These are phyloP conservation scores for Psilocybe subaeruginosa DNA, from an alignment of 768 basidiomycete species.

Conservation along the genomic window DNA sequence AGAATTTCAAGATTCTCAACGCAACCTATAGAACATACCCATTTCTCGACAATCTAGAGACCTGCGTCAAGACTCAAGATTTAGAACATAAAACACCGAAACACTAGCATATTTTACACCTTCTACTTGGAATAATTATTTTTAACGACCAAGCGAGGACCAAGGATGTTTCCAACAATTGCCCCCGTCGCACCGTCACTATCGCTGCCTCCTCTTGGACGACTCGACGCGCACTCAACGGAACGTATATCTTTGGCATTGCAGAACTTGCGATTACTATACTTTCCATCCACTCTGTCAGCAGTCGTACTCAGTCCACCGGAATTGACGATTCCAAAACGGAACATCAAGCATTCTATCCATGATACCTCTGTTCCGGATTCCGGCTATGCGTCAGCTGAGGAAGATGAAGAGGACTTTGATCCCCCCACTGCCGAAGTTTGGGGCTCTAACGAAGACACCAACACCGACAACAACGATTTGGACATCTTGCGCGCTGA, in stretches of 20 bases:
- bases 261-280: conserved; percentile 48
- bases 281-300: conserved; percentile 44
- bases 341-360: conserved; percentile 30
- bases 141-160: background rate
- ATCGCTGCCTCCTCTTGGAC: conserved; percentile 60
- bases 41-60: conserved; percentile 1
- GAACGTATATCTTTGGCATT: conserved; percentile 43
- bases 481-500: conserved; percentile 60
- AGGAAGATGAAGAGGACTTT: conserved; percentile 54
- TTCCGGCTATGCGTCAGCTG: conserved; percentile 80
- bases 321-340: conserved; percentile 30
- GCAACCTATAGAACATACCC: conserved; percentile 19
- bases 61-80: background rate
- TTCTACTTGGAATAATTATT: conserved; percentile 1
- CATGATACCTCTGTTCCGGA: conserved; percentile 57
- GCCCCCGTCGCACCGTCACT: conserved; percentile 44
- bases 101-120: background rate
- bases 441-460: conserved; percentile 22
- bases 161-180: conserved; percentile 8
- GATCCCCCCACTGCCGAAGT: conserved; percentile 19
- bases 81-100: conserved; percentile 1
- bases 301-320: conserved; percentile 23
- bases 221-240: conserved; percentile 37
- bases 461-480: conserved; percentile 32
- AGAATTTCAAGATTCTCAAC: background rate